Evolutionary conservation across 2,329 filamentous ascomycete species (phyloP).

Genomic region (Ophiostoma sp.): DNA sequence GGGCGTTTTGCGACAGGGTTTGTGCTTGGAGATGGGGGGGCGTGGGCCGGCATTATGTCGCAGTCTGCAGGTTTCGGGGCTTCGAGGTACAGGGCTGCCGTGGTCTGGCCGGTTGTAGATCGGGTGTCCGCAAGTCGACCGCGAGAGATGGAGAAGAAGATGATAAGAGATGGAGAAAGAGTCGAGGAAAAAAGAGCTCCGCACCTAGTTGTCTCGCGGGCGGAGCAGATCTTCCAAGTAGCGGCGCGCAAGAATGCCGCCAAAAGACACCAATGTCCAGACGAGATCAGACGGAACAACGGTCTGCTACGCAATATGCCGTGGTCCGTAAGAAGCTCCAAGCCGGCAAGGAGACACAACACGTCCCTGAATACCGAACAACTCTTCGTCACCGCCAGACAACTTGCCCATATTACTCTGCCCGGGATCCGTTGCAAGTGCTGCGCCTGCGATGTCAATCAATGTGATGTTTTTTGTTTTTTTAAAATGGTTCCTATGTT

Average conservation of each 20-base stretch:
- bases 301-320: background rate
- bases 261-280: background rate
- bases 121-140: background rate
- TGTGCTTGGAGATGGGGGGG: slow-evolving; percentile 46
- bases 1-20: slow-evolving; percentile 54
- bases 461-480: background rate
- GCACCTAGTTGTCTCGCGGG: background rate
- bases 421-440: background rate
- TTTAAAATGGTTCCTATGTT: background rate
- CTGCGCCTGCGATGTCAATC: background rate
- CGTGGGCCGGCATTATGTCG: slow-evolving; percentile 42
- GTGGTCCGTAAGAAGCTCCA: background rate
- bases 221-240: background rate
- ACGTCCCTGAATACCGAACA: slow-evolving; percentile 6
- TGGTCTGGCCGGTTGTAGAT: background rate
- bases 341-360: background rate
- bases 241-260: background rate
- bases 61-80: slow-evolving; percentile 16
- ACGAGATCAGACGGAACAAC: background rate
- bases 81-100: background rate
- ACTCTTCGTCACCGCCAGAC: slow-evolving; percentile 21
- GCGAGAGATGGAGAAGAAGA: background rate
- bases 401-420: slow-evolving; percentile 2
- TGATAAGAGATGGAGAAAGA: background rate
- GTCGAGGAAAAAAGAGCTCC: background rate